These are phyloP conservation scores for Saccharomycopsis hybrid DNA, from an alignment of 1,139 yeast species.

Conservation along the genomic window DNA sequence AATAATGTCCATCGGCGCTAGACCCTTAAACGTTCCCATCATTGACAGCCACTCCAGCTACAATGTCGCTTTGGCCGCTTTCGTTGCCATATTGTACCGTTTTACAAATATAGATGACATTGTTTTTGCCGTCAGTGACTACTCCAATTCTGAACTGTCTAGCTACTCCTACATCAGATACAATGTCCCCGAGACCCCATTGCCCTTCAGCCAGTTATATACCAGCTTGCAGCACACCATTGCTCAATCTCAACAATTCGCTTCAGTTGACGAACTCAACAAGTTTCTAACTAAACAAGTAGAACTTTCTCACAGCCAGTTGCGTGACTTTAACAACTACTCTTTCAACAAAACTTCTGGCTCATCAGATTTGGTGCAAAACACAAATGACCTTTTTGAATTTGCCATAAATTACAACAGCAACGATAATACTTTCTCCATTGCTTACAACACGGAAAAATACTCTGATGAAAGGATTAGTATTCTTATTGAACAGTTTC, in stretches of 20 bases:
- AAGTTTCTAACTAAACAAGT: slow-evolving; percentile 6
- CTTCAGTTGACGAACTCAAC: not conserved
- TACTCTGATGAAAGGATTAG: slow-evolving; percentile 65
- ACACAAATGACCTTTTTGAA: slow-evolving; percentile 11
- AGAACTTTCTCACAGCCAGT: slow-evolving; percentile 18
- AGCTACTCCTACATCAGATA: slow-evolving; percentile 16
- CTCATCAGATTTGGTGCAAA: not conserved
- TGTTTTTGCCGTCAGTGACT: slow-evolving; percentile 17
- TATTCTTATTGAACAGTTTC: slow-evolving; percentile 67
- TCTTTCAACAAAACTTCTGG: slow-evolving; percentile 11
- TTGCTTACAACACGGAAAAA: slow-evolving; percentile 63
- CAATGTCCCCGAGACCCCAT: slow-evolving; percentile 17
- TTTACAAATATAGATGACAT: slow-evolving; percentile 21
- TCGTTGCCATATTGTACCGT: slow-evolving; percentile 17
- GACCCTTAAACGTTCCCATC: not conserved
- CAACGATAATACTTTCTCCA: not conserved
- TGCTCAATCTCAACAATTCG: slow-evolving; percentile 1
- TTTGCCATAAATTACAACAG: slow-evolving; percentile 14
- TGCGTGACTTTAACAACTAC: slow-evolving; percentile 20
- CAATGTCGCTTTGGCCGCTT: slow-evolving; percentile 12
- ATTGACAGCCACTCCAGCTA: not conserved
- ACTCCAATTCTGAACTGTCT: not conserved
- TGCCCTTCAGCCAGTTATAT: slow-evolving; percentile 9
- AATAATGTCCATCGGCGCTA: not conserved
- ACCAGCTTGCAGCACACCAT: slow-evolving; percentile 1